Conservation (phyloP, 2,329 filamentous ascomycete genomes). For the Claviceps maximensis region DNA sequence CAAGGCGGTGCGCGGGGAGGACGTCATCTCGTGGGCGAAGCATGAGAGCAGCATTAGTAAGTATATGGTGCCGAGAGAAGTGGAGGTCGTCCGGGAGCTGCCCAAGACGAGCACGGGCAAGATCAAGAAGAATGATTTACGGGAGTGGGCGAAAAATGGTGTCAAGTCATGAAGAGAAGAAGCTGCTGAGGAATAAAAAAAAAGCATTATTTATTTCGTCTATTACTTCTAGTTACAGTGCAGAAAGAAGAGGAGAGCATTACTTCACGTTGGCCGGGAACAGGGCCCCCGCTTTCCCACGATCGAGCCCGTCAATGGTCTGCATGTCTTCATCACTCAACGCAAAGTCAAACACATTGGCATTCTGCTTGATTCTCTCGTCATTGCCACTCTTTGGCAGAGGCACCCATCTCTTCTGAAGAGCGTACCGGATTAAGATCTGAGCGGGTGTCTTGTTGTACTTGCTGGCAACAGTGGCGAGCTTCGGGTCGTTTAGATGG, state of each 20-base stretch:
- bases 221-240: neutral
- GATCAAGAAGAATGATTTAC: slow-evolving; percentile 83
- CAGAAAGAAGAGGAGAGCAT: neutral
- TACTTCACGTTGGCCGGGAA: slow-evolving; percentile 18
- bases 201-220: neutral
- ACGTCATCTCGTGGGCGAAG: slow-evolving; percentile 79
- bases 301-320: slow-evolving; percentile 16
- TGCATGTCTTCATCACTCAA: slow-evolving; percentile 44
- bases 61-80: slow-evolving; percentile 71
- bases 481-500: slow-evolving; percentile 36
- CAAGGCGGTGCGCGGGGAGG: slow-evolving; percentile 33
- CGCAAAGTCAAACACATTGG: slow-evolving; percentile 46
- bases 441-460: slow-evolving; percentile 49
- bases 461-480: slow-evolving; percentile 43
- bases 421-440: slow-evolving; percentile 52
- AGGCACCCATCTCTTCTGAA: slow-evolving; percentile 58
- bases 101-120: slow-evolving; percentile 98
- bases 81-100: slow-evolving; percentile 71
- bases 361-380: slow-evolving; percentile 46
- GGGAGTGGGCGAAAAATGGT: slow-evolving; percentile 56
- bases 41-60: slow-evolving; percentile 66
- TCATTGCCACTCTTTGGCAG: slow-evolving; percentile 52
- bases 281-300: slow-evolving; percentile 16
- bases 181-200: neutral
- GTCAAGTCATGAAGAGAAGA: slow-evolving; percentile 6